Conservation (phyloP, 1,284 basidiomycete genomes). For the Trametes hirsuta region DNA sequence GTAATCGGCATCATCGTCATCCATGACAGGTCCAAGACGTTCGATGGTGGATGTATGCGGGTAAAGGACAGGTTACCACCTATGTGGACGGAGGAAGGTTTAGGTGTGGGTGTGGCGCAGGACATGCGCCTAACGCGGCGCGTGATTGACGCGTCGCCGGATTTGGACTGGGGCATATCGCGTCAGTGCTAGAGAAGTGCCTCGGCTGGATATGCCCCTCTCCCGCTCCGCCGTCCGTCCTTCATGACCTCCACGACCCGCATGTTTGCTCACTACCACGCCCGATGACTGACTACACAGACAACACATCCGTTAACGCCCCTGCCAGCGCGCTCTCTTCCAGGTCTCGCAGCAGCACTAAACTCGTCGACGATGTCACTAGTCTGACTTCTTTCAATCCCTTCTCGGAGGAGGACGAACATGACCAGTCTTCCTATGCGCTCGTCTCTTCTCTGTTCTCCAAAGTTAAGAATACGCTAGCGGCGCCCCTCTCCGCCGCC, state of each 20-base stretch:
- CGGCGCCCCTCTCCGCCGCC: conserved; percentile 61
- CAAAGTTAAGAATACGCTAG: conserved; percentile 75
- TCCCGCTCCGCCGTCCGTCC: conserved; percentile 4
- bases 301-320: conserved; percentile 16
- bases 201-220: conserved; percentile 5
- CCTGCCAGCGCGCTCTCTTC: conserved; percentile 42
- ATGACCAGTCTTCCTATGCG: conserved; percentile 81
- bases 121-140: conserved; percentile 11
- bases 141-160: conserved; percentile 24
- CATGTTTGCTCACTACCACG: not conserved
- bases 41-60: not conserved
- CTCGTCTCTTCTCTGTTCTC: conserved; percentile 78
- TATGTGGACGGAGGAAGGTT: not conserved
- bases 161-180: conserved; percentile 14
- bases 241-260: conserved; percentile 12
- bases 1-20: conserved; percentile 89
- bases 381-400: conserved; percentile 83
- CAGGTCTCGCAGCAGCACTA: conserved; percentile 65
- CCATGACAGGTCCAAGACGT: conserved; percentile 50
- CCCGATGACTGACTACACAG: conserved; percentile 20
- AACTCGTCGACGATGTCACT: conserved; percentile 65
- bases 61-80: not conserved
- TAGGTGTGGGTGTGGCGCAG: not conserved
- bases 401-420: conserved; percentile 84
- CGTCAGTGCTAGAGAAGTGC: conserved; percentile 8